These are phyloP conservation scores for Penicillium maclennaniae DNA, from an alignment of 495 filamentous ascomycete species.

Conservation along the genomic window DNA sequence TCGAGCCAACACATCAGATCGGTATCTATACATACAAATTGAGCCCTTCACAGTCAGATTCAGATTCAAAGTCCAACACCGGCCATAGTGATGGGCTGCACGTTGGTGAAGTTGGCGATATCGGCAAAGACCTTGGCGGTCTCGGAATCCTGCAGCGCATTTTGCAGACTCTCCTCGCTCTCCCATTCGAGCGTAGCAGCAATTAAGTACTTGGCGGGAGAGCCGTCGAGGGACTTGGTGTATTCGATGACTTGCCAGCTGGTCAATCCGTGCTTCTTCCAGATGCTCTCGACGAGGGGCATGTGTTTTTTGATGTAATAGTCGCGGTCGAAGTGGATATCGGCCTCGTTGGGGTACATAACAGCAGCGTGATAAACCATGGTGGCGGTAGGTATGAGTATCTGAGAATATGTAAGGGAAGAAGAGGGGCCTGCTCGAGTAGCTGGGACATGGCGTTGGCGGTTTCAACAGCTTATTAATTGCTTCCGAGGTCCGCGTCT, in stretches of 20 bases:
- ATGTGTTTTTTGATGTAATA: constrained; percentile 29
- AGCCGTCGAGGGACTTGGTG: constrained; percentile 12
- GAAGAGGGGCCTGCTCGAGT: background rate
- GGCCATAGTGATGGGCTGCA: constrained; percentile 21
- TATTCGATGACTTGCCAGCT: constrained; percentile 23
- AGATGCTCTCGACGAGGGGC: constrained; percentile 21
- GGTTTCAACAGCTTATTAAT: too few species aligned
- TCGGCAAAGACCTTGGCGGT: constrained; percentile 19
- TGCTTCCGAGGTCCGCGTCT: too few species aligned
- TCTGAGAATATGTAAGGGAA: background rate
- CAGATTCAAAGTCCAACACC: constrained; percentile 9
- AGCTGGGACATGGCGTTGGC: too few species aligned
- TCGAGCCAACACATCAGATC: background rate
- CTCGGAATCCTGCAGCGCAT: constrained; percentile 7
- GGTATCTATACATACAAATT: background rate
- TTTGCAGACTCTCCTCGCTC: constrained; percentile 17
- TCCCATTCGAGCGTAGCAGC: constrained; percentile 21
- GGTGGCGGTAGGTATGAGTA: background rate
- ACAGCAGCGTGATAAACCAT: constrained; percentile 21
- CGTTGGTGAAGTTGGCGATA: constrained; percentile 30
- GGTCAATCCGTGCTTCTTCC: constrained; percentile 18
- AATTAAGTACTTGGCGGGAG: constrained; percentile 17
- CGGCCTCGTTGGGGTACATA: constrained; percentile 24
- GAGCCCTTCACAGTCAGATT: background rate
- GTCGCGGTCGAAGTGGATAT: constrained; percentile 20